Base-by-base conservation (phyloP, 176 grass and related monocot species). In the Rhynchospora pubera region DNA sequence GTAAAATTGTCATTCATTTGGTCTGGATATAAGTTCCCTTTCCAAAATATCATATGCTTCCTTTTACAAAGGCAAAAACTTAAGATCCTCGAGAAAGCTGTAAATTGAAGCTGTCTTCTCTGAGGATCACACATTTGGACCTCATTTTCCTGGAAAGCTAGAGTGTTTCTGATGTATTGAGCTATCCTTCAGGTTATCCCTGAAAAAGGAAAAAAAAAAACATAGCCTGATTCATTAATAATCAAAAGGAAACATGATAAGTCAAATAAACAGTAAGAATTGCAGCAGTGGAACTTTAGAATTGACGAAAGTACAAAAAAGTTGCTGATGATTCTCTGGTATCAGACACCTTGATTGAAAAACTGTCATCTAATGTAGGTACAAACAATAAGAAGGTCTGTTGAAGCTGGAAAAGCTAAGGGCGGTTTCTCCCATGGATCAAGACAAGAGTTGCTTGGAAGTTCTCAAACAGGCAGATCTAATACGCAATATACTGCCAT, bases 381-480 rank as follows among this genome's bases (percentile, higher is more conserved):
- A 15, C 57, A 81, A 19, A 82, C 87, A 70, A 50, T 94, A 55
- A 92, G 85, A 85, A 84, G 90, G 80, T 86, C 62, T 79, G 85
- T 98, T 76, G 92, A 94, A 84, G 87, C 58, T 88, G 90, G 79
- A 85, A 94, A 87, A 66, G 86, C 80, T 24, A 94, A 90, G 55
- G 84, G 45, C 28, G 26, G 26, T 70, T 87, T 75, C 77, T 60
- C 79, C 80, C 84, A 76, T 69, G 80, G 83, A 24, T 62, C 73
- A 42, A 91, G 83, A 16, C 90, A 94, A 53, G 88, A 94, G 52
- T 53, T 88, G 81, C 85, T 76, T 85, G 84, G 87, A 43, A 58
- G 76, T 85, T 88, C 89, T 70, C 85, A 91, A 82, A 77, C 82
- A 69, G 85, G 77, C 51, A 94, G 87, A 90, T 87, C 82, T 47